Base-by-base conservation (phyloP, 2,329 filamentous ascomycete genomes). In the Phyllosticta citrichinensis region DNA sequence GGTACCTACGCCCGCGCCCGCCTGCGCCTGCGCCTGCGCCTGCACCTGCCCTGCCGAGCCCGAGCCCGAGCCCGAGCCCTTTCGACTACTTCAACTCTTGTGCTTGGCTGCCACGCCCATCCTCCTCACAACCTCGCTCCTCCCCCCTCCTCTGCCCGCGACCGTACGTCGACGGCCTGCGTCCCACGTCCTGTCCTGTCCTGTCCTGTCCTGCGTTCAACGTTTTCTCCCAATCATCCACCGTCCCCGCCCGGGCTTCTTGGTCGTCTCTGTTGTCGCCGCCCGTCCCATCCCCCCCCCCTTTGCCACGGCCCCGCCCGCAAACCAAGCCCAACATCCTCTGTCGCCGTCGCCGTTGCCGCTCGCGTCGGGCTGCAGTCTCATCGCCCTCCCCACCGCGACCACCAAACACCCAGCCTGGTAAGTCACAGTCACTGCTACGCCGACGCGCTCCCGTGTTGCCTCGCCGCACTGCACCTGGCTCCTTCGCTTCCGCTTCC, bases 401-500 rank as follows among this genome's bases (percentile, higher is more conserved):
- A 55, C 55, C 33, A 51, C 22, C 22, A 22, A 2, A 22, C 22
- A 2, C 47, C 47, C 55, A 50, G 55, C 60, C 33, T 27, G 30
- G 33, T 52, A 24, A 27, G 30, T 54, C 52, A 56, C 5, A 30
- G 27, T 22, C 22, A 22, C 22, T 22, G 22, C 22, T 3, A 22
- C 22, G 22, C 22, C 22, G 22, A 22, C 22, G 22, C 22, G 27
- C 27, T 30, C 27, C 27, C 27, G 27, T 30, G 27, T 8, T 30
- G 6, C 27, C 27, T 30, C 27, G 27, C 27, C 27, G 27, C 27
- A 30, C 9, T 30, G 27, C 27, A 30, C 6, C 63, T 61, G 60
- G 58, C 62, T 65, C 65, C 63, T 64, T 62, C 62, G 61, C 61
- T 56, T 19, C 58, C 54, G 53, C 52, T 25, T 10, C 52, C 52